phyloP scores from a whole-genome alignment of 805 yeast genomes.

The Priceomyces carsonii region DNA sequence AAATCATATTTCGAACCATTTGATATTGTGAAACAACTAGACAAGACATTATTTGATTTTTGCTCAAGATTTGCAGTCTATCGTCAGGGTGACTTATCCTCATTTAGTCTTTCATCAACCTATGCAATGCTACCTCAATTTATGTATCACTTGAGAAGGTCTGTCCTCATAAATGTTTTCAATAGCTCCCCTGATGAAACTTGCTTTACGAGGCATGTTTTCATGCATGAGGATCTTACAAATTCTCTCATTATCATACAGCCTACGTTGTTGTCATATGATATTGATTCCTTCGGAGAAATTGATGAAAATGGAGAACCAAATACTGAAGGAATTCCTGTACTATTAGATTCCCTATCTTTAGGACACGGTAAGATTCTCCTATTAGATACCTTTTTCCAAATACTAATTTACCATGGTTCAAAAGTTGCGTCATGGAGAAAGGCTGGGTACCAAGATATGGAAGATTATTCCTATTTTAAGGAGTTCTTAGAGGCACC shows the following conservation, averaged over 20 bases:
- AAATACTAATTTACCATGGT: slow-evolving; percentile 68
- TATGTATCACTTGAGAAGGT: slow-evolving; percentile 65
- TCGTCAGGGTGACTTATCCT: slow-evolving; percentile 44
- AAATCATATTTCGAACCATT: slow-evolving; percentile 14
- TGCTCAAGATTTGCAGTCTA: slow-evolving; percentile 43
- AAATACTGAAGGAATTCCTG: slow-evolving; percentile 57
- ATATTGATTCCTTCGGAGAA: slow-evolving; percentile 43
- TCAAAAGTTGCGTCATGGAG: slow-evolving; percentile 67
- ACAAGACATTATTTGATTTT: slow-evolving; percentile 31
- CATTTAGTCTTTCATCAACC: slow-evolving; percentile 50
- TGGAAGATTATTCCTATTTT: slow-evolving; percentile 59
- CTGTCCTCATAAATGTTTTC: slow-evolving; percentile 64
- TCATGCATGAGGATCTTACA: slow-evolving; percentile 59
- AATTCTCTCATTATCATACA: slow-evolving; percentile 69
- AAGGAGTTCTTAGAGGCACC: slow-evolving; percentile 62
- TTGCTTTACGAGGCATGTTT: slow-evolving; percentile 60
- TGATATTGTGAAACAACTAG: slow-evolving; percentile 44
- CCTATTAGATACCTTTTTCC: slow-evolving; percentile 68
- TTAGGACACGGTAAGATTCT: slow-evolving; percentile 57
- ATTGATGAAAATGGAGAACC: slow-evolving; percentile 30
- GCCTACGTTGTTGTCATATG: slow-evolving; percentile 63
- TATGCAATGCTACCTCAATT: slow-evolving; percentile 65
- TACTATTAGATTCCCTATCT: slow-evolving; percentile 62
- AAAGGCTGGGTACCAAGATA: slow-evolving; percentile 60
- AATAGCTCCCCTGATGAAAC: slow-evolving; percentile 76